These are phyloP conservation scores for Apiospora koreana DNA, from an alignment of 2,329 filamentous ascomycete species.

Conservation along the genomic window DNA sequence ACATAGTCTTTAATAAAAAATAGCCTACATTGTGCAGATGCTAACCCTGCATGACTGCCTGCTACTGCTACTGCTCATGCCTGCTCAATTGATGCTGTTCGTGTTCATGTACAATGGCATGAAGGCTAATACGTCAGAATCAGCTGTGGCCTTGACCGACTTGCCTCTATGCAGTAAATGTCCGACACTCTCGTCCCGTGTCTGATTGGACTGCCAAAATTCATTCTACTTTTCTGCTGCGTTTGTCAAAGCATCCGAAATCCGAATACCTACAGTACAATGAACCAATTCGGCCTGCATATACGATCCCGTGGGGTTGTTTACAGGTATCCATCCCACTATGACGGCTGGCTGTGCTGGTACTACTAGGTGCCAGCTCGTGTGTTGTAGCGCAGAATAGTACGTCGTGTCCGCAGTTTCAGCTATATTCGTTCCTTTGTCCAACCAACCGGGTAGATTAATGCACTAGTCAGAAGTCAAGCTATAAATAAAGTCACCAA, in stretches of 20 bases:
- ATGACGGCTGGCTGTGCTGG: not conserved
- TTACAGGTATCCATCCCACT: not conserved
- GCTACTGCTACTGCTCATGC: not conserved
- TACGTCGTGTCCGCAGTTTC: slow-evolving; percentile 1
- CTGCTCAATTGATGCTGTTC: not conserved
- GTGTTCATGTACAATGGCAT: not conserved
- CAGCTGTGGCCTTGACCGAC: not conserved
- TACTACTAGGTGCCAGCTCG: not conserved
- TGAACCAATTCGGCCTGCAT: not conserved
- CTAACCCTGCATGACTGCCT: not conserved
- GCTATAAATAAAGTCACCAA: slow-evolving; percentile 7
- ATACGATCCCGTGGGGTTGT: not conserved
- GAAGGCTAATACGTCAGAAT: not conserved
- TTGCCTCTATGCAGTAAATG: not conserved
- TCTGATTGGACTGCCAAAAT: not conserved
- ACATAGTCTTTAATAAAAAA: not conserved
- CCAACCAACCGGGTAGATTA: slow-evolving; percentile 1
- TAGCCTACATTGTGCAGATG: not conserved
- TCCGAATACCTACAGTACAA: too few species aligned
- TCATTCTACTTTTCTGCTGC: not conserved
- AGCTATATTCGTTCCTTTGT: slow-evolving; percentile 8
- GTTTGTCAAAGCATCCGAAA: not conserved
- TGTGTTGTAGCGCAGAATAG: not conserved
- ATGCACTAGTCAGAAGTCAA: slow-evolving; percentile 2
- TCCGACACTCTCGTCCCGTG: not conserved